phyloP scores from a whole-genome alignment of 73 alveolate genomes.

The Effrenium voratum region DNA sequence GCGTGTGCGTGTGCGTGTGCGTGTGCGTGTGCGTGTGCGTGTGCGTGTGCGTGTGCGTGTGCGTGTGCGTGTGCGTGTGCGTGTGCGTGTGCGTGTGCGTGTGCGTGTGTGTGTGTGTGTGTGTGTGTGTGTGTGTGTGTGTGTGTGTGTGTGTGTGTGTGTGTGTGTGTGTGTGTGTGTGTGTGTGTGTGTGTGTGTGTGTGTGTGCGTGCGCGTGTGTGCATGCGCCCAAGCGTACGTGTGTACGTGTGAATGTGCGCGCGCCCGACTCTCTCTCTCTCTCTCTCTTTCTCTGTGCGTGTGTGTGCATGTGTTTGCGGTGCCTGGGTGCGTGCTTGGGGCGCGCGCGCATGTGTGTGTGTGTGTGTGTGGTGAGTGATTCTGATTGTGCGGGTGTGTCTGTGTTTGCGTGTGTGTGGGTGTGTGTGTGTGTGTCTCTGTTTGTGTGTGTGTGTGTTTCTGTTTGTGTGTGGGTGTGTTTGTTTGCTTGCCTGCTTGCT shows the following conservation, averaged over 20 bases:
- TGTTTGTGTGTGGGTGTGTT: too few relatives aligned
- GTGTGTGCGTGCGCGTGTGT: background rate
- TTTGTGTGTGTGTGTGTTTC: too few relatives aligned
- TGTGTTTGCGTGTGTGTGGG: background rate
- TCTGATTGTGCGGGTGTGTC: too few relatives aligned
- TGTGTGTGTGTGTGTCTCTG: background rate
- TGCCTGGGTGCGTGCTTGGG: too few relatives aligned
- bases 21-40: too few relatives aligned
- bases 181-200: background rate
- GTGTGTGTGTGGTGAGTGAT: too few relatives aligned
- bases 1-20: too few relatives aligned
- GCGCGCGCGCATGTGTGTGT: too few relatives aligned
- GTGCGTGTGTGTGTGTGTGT: background rate
- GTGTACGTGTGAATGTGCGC: background rate
- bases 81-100: background rate
- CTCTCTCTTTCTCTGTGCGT: background rate
- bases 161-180: background rate
- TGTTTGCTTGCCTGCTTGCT: too few relatives aligned
- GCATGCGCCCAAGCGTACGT: background rate
- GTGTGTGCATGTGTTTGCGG: background rate
- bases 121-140: background rate
- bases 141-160: too few relatives aligned
- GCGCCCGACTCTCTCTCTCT: background rate
- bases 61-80: background rate
- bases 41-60: too few relatives aligned